A percentile compares a stretch with the other conserved stretches of the same genome.
Evolutionary conservation across 352 stramenopile species (phyloP).

Genomic region (Globisporangium okanoganense): DNA sequence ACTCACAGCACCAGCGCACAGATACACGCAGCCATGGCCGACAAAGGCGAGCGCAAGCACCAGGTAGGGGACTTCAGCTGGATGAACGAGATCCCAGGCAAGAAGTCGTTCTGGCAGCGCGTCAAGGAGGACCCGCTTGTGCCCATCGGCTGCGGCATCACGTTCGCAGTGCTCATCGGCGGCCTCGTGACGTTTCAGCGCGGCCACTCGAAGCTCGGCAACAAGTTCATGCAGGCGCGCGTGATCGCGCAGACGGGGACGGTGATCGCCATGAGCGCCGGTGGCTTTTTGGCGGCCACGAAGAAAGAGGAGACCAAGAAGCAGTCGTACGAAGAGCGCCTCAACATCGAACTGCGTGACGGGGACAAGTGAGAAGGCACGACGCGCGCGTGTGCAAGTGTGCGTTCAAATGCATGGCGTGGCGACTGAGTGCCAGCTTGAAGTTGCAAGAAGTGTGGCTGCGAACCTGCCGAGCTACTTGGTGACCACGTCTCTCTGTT

Average conservation of each 20-base stretch:
- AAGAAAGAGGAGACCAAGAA: slow-evolving; percentile 52
- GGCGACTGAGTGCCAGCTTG: background rate
- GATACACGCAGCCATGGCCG: background rate
- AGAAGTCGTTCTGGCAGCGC: slow-evolving; percentile 63
- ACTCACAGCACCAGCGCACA: background rate
- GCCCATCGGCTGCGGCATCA: slow-evolving; percentile 64
- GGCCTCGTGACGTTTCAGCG: slow-evolving; percentile 68
- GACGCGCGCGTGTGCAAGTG: background rate
- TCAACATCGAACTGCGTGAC: slow-evolving; percentile 58
- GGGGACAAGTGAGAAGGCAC: background rate
- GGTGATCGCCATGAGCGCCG: slow-evolving; percentile 55
- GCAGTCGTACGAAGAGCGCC: slow-evolving; percentile 63
- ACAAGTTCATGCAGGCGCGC: slow-evolving; percentile 83
- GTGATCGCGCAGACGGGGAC: slow-evolving; percentile 68
- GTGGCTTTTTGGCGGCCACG: slow-evolving; percentile 37
- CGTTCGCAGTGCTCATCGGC: slow-evolving; percentile 55
- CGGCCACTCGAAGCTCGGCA: slow-evolving; percentile 70
- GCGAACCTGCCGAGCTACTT: background rate
- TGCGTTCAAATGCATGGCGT: background rate
- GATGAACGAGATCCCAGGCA: slow-evolving; percentile 57
- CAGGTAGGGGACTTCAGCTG: slow-evolving; percentile 61
- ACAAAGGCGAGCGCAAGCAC: slow-evolving; percentile 9
- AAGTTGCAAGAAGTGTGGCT: background rate
- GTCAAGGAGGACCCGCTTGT: slow-evolving; percentile 75
- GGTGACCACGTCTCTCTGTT: background rate